Base-by-base conservation (phyloP, 306 rosid genomes). In the Vigna reflexopilosa region DNA sequence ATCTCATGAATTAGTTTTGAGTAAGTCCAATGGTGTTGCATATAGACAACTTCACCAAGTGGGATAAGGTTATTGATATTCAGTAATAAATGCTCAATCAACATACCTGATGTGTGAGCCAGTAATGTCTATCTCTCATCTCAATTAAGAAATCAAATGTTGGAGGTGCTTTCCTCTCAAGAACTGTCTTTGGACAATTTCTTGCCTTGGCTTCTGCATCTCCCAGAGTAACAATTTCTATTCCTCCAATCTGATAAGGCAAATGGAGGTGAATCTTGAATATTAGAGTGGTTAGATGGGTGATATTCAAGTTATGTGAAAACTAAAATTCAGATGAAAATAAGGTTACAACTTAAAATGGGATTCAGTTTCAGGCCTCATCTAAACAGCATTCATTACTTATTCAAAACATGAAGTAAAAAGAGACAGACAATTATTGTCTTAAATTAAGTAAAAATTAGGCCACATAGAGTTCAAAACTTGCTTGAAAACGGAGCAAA, bases 91-190 rank as follows among this genome's bases (percentile, higher is more conserved):
- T 59, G 59, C 30, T 73, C 84, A 28, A 77, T 20, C 64, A 78
- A 50, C 86, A 52, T 56, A 88, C 95, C 85, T 86, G 89, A 85
- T 90, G 95, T 17, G 90, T 88, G 80, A 90, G 81, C 95, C 95
- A 90, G 81, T 88, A 86, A 75, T 90, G 76, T 68, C 89, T 81
- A 51, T 88, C 88, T 83, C 95, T 90, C 95, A 90, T 90, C 89
- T 90, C 95, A 77, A 88, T 86, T 74, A 88, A 67, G 75, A 90
- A 90, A 75, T 90, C 87, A 83, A 90, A 90, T 20, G 92, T 83
- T 79, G 95, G 95, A 75, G 87, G 83, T 63, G 86, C 88, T 88
- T 86, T 89, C 82, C 95, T 90, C 81, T 88, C 92, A 79, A 90
- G 92, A 83, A 90, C 71, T 40, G 85, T 83, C 88, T 90, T 90